These are phyloP conservation scores for Limnanthes douglasii DNA, from an alignment of 345 rosid species.

Conservation along the genomic window DNA sequence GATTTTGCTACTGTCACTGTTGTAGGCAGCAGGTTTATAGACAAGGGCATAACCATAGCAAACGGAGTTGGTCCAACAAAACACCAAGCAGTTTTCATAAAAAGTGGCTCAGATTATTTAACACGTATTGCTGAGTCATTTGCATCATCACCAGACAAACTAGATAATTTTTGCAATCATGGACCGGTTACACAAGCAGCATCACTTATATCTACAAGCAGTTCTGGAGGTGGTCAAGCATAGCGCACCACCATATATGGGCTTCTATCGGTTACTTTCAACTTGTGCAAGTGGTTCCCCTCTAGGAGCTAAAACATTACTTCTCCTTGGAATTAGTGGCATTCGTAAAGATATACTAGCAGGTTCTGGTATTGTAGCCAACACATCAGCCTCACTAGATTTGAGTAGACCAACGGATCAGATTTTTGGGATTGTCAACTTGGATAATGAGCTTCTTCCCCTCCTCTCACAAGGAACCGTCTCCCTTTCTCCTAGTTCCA, in stretches of 20 bases:
- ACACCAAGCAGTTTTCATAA: too few relatives aligned
- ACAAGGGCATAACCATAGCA: too few relatives aligned
- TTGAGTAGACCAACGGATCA: slow-evolving; percentile 94
- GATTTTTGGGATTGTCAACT: slow-evolving; percentile 98
- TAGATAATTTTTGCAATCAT: too few relatives aligned
- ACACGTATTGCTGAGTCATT: slow-evolving; percentile 77
- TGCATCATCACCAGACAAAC: too few relatives aligned
- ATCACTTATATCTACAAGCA: too few relatives aligned
- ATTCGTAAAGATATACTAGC: slow-evolving; percentile 79
- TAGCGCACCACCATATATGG: slow-evolving; percentile 74
- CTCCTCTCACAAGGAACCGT: slow-evolving; percentile 87
- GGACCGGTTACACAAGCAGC: too few relatives aligned
- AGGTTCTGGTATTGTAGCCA: slow-evolving; percentile 78
- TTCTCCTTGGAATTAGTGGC: slow-evolving; percentile 90
- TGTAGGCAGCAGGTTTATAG: too few relatives aligned
- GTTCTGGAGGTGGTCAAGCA: too few relatives aligned
- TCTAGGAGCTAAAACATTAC: slow-evolving; percentile 81
- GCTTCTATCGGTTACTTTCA: slow-evolving; percentile 84
- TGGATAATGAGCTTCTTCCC: slow-evolving; percentile 98
- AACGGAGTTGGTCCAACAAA: too few relatives aligned
- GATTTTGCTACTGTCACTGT: too few relatives aligned
- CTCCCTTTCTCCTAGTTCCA: slow-evolving; percentile 66
- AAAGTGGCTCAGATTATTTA: too few relatives aligned
- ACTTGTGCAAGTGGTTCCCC: slow-evolving; percentile 99
- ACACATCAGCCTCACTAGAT: slow-evolving; percentile 75